Conservation (phyloP, 129 eudicot genomes). For the Escallonia rubra region DNA sequence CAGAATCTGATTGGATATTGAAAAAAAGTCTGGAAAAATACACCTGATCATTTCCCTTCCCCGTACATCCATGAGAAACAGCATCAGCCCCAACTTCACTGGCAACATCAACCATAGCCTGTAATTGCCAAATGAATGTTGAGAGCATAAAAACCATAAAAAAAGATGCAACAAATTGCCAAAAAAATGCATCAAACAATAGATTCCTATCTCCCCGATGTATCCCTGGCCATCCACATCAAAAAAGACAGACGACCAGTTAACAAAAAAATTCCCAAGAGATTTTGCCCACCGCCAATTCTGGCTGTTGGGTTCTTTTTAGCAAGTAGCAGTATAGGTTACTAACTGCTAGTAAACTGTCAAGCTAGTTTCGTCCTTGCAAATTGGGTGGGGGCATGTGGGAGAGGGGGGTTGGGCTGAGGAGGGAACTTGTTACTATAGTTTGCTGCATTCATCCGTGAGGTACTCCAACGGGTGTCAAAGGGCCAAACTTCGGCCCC, state of each 20-base stretch:
- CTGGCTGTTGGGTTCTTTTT: too few relatives aligned
- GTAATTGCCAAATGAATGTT: slow-evolving; percentile 3
- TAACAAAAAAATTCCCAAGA: too few relatives aligned
- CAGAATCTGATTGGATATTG: too few relatives aligned
- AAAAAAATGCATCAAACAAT: background rate
- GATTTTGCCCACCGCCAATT: too few relatives aligned
- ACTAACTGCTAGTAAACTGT: too few relatives aligned
- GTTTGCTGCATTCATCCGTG: background rate
- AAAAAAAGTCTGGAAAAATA: slow-evolving; percentile 3
- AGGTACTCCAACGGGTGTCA: background rate
- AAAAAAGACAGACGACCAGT: too few relatives aligned
- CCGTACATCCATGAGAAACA: slow-evolving; percentile 97
- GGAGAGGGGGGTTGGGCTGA: too few relatives aligned
- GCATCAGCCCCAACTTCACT: slow-evolving; percentile 99
- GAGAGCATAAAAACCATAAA: background rate
- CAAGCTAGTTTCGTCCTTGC: too few relatives aligned
- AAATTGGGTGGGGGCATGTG: too few relatives aligned
- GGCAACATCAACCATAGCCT: slow-evolving; percentile 99
- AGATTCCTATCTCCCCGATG: background rate
- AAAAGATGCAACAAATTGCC: background rate
- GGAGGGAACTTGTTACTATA: too few relatives aligned
- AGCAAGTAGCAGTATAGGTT: too few relatives aligned
- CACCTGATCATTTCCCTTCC: slow-evolving; percentile 99
- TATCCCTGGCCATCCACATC: too few relatives aligned
- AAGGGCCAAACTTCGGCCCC: background rate